Evolutionary conservation across 768 basidiomycete species (phyloP).

Genomic region (Mycena albidolilacea): DNA sequence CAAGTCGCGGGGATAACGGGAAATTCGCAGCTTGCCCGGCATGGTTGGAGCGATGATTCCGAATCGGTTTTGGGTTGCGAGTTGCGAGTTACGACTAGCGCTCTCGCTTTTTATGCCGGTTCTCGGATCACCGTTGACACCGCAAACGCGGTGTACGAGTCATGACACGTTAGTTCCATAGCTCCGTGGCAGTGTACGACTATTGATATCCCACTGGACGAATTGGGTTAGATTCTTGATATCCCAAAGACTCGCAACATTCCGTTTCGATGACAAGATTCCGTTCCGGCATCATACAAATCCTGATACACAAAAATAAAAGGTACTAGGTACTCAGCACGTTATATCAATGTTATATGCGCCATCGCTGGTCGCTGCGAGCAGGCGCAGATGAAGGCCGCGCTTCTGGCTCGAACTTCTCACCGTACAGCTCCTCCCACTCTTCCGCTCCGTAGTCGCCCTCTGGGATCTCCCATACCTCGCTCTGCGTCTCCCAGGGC

Average conservation of each 20-base stretch:
- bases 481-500: conserved; percentile 33
- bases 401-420: conserved; percentile 14
- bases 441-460: conserved; percentile 37
- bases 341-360: background rate
- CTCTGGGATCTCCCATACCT: conserved; percentile 24
- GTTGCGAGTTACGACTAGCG: too few species aligned
- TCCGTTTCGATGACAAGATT: too few species aligned
- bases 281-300: too few species aligned
- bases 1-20: background rate
- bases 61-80: too few species aligned
- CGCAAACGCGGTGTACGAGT: too few species aligned
- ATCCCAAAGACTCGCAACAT: too few species aligned
- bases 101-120: too few species aligned
- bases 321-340: background rate
- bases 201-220: too few species aligned
- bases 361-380: background rate
- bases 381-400: conserved; percentile 9
- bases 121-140: too few species aligned
- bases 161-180: too few species aligned
- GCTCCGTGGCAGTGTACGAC: too few species aligned
- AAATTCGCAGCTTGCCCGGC: background rate
- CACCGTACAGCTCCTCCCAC: conserved; percentile 47
- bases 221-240: too few species aligned
- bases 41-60: background rate
- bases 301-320: background rate